These are phyloP conservation scores for Austroboletus novae-zelandiae DNA, from an alignment of 1,284 basidiomycete species.

Conservation along the genomic window DNA sequence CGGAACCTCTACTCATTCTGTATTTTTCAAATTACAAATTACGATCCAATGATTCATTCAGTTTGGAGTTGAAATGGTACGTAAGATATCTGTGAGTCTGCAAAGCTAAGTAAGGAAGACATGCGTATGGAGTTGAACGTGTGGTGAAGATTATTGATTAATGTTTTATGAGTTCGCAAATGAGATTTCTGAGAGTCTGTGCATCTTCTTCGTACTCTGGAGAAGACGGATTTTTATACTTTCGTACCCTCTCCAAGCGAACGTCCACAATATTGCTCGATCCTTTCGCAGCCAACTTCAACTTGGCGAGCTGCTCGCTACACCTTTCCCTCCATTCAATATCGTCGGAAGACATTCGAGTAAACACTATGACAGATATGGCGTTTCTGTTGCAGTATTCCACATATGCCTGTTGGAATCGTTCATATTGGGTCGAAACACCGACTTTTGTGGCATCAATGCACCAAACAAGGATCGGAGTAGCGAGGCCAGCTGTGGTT, in stretches of 20 bases:
- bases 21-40: too few relatives aligned
- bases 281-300: conserved; percentile 6
- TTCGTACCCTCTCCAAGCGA: conserved; percentile 15
- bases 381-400: conserved; percentile 26
- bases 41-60: not conserved
- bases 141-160: not conserved
- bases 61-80: not conserved
- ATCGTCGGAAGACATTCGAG: conserved; percentile 6
- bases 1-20: not conserved
- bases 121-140: too few relatives aligned
- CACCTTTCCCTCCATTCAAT: conserved; percentile 20
- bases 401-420: conserved; percentile 24
- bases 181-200: conserved; percentile 13
- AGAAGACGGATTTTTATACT: conserved; percentile 3
- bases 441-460: conserved; percentile 25
- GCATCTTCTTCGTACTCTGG: conserved; percentile 18
- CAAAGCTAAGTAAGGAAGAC: too few relatives aligned
- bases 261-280: not conserved
- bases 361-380: conserved; percentile 23
- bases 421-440: conserved; percentile 16
- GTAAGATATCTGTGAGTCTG: not conserved
- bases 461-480: conserved; percentile 26
- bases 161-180: conserved; percentile 6
- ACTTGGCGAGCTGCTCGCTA: conserved; percentile 7
- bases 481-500: conserved; percentile 3